Evolutionary conservation across 2,329 filamentous ascomycete genomes (phyloP), one percentile per base, ranked within the genome.

Genomic region (Fusarium sp.): DNA sequence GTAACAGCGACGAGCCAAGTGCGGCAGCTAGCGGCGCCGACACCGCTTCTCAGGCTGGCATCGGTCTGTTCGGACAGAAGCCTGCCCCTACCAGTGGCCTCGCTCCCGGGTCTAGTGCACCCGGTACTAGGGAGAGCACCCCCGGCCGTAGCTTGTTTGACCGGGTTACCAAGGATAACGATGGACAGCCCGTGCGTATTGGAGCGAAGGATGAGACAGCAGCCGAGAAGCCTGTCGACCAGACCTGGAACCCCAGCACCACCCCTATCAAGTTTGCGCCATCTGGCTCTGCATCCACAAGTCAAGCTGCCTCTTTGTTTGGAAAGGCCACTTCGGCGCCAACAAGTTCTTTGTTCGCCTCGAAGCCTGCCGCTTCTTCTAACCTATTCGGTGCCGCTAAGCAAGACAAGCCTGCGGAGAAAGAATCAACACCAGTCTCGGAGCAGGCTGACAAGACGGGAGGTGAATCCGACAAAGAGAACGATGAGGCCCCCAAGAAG

Each of bases 191-290:
- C 20, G 77, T 88, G 4, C 83, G 86, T 31, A 76, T 83, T 68
- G 74, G 80, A 58, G 68, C 75, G 17, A 73, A 79, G 64, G 49
- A 61, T 46, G 77, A 76, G 57, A 72, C 68, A 27, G 50, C 63
- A 14, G 58, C 55, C 25, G 79, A 78, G 41, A 71, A 80, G 18
- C 68, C 81, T 20, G 68, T 78, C 13, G 81, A 83, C 44, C 82
- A 83, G 74, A 83, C 83, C 20, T 83, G 81, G 76, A 83, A 84
- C 50, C 80, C 81, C 8, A 86, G 83, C 79, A 84, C 83, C 22
- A 84, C 83, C 10, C 87, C 88, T 5, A 87, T 90, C 77, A 89
- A 89, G 76, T 89, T 89, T 75, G 83, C 83, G 17, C 79, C 83
- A 46, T 68, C 78, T 54, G 75, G 78, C 12, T 64, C 77, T 62